phyloP scores from a whole-genome alignment of 164 flowering plant genomes.

The Vitis vinifera region ASM3070453v1 NC_081815.1:7007501-7008000 shows the following conservation, averaged over 20 bases:
- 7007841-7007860: background rate
- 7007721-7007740: slow-evolving; percentile 16
- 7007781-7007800: slow-evolving; percentile 4
- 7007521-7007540: too few species aligned
- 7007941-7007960: background rate
- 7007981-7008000: slow-evolving; percentile 6
- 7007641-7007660: slow-evolving; percentile 43
- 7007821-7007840: slow-evolving; percentile 1
- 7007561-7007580: background rate
- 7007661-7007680: slow-evolving; percentile 74
- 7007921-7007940: slow-evolving; percentile 25
- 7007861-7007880: background rate
- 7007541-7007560: background rate
- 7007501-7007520: too few species aligned
- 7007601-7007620: slow-evolving; percentile 50
- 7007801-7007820: background rate
- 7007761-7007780: background rate
- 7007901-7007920: slow-evolving; percentile 6
- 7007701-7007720: slow-evolving; percentile 11
- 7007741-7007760: slow-evolving; percentile 17
- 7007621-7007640: slow-evolving; percentile 49
- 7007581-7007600: slow-evolving; percentile 32
- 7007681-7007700: slow-evolving; percentile 57
- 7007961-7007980: background rate
- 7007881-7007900: slow-evolving; percentile 1